Evolutionary conservation across 768 basidiomycete species (phyloP), one percentile per base, ranked within the genome.

Genomic region (Phaeotremella skinneri): DNA sequence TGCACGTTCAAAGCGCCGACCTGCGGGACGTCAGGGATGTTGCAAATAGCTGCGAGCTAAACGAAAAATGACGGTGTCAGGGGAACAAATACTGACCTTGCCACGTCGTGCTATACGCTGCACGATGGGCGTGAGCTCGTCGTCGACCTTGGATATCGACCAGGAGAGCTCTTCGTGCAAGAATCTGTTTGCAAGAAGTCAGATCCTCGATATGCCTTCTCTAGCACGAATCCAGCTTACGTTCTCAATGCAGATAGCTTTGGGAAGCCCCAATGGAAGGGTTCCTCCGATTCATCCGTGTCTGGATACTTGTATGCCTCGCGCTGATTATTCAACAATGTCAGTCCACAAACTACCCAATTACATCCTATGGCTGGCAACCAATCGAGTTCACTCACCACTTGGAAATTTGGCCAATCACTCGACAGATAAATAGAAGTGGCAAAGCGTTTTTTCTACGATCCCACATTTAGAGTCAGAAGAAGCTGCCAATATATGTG

Each of bases 181-280:
- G 69, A 88, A 89, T 48, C 88, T 89, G 66, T 21, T 21, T 31
- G 31, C 11, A 13, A 30, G 7, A 17, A 39, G 29, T 59, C 37
- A 52, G 47, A 45, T 20, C 21, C n/a, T n/a, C 34, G 50, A 29
- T 61, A 37, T 30, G 34, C 14, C 37, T 55, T 29, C 27, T 26
- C 43, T 16, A 11, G 26, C 29, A 3, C 7, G 9, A 27, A n/a
- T n/a, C 32, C 13, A 6, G 79, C 85, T 55, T 74, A 93, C 90
- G 82, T 78, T 62, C 92, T 85, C 54, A 99, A 83, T 2, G 87
- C 92, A 71, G 96, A 91, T 1, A 99, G 83, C 73, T 98, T 96
- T n/a, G 93, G 91, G 62, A 92, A 79, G 3, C 90, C 92, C 94
- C 94, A 99, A 68, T 91, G 90, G 76, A 99, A 98, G 0, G 89